A percentile compares a stretch with the other conserved stretches of the same genome.
phyloP scores from a whole-genome alignment of 2,329 filamentous ascomycete species.

The Verruconis gallopava region DNA sequence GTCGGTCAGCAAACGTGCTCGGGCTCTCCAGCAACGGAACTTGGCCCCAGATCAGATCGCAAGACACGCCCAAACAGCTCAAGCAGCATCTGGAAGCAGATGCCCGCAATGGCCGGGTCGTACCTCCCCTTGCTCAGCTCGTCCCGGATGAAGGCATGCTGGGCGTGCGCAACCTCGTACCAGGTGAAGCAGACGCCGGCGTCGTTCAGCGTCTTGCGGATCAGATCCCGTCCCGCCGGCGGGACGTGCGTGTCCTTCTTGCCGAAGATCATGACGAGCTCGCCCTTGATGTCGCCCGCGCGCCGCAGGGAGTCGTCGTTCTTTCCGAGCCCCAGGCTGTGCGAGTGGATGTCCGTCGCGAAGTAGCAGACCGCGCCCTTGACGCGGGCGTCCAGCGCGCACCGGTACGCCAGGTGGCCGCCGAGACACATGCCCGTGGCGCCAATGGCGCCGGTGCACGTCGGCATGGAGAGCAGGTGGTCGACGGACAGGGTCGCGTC shows the following conservation, averaged over 20 bases:
- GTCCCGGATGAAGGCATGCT: slow-evolving; percentile 87
- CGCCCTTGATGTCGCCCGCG: slow-evolving; percentile 57
- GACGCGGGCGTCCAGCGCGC: slow-evolving; percentile 63
- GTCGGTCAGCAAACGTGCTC: slow-evolving; percentile 9
- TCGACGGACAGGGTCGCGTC: slow-evolving; percentile 34
- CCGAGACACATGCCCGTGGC: slow-evolving; percentile 87
- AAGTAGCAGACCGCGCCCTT: slow-evolving; percentile 76
- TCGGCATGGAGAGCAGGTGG: slow-evolving; percentile 27
- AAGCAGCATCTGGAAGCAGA: slow-evolving; percentile 82
- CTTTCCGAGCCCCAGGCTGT: slow-evolving; percentile 58
- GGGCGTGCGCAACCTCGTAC: slow-evolving; percentile 85
- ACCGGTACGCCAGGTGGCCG: slow-evolving; percentile 68
- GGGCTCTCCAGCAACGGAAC: slow-evolving; percentile 37
- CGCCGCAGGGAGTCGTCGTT: slow-evolving; percentile 49
- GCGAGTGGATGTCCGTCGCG: slow-evolving; percentile 77
- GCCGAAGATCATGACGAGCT: slow-evolving; percentile 82
- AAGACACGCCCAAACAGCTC: slow-evolving; percentile 72
- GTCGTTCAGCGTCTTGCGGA: slow-evolving; percentile 68
- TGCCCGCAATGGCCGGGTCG: slow-evolving; percentile 71
- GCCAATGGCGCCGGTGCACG: slow-evolving; percentile 63
- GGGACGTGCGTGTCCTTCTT: slow-evolving; percentile 86
- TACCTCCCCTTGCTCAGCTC: slow-evolving; percentile 90
- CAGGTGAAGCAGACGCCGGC: slow-evolving; percentile 64
- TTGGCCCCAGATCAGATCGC: slow-evolving; percentile 63
- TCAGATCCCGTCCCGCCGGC: slow-evolving; percentile 66